Percentiles rank a stretch among this genome's conserved stretches.
Conservation (phyloP, 768 basidiomycete genomes). For the Trametes punicea region DNA sequence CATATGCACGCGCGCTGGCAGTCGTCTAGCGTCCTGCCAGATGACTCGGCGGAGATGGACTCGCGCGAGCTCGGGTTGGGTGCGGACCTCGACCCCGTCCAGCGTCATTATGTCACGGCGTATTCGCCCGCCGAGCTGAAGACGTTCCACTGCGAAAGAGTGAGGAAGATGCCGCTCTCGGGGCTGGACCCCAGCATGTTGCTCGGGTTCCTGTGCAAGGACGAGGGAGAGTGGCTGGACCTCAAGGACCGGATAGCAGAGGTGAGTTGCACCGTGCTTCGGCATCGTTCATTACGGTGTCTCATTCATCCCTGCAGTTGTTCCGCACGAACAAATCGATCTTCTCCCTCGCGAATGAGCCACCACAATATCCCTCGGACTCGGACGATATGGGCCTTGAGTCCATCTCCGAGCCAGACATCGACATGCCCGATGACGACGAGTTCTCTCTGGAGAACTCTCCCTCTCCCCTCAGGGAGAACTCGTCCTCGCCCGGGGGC, state of each 20-base stretch:
- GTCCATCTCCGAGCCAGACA: slow-evolving; percentile 77
- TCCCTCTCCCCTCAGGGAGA: too few species aligned
- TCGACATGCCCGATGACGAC: slow-evolving; percentile 55
- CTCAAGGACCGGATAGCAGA: slow-evolving; percentile 67
- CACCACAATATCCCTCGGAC: slow-evolving; percentile 77
- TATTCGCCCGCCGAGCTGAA: slow-evolving; percentile 72
- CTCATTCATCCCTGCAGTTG: slow-evolving; percentile 32
- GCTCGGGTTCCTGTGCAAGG: slow-evolving; percentile 83
- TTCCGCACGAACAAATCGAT: slow-evolving; percentile 54
- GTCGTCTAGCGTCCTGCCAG: slow-evolving; percentile 26
- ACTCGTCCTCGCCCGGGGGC: slow-evolving; percentile 1
- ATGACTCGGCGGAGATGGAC: slow-evolving; percentile 33
- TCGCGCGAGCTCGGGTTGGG: slow-evolving; percentile 36
- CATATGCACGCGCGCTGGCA: slow-evolving; percentile 31
- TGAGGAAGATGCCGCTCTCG: slow-evolving; percentile 90
- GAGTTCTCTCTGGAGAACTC: slow-evolving; percentile 47
- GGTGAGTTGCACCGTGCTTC: slow-evolving; percentile 43
- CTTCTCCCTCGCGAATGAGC: slow-evolving; percentile 86
- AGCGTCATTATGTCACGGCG: slow-evolving; percentile 66
- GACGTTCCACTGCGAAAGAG: slow-evolving; percentile 96
- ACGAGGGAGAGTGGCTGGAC: slow-evolving; percentile 85
- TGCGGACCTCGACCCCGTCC: slow-evolving; percentile 42
- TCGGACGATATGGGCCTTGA: slow-evolving; percentile 79
- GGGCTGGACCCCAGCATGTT: slow-evolving; percentile 97
- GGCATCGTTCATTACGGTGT: neutral